Evolutionary conservation across 805 yeast genomes (phyloP).

Genomic region (Ogataea glucozyma): DNA sequence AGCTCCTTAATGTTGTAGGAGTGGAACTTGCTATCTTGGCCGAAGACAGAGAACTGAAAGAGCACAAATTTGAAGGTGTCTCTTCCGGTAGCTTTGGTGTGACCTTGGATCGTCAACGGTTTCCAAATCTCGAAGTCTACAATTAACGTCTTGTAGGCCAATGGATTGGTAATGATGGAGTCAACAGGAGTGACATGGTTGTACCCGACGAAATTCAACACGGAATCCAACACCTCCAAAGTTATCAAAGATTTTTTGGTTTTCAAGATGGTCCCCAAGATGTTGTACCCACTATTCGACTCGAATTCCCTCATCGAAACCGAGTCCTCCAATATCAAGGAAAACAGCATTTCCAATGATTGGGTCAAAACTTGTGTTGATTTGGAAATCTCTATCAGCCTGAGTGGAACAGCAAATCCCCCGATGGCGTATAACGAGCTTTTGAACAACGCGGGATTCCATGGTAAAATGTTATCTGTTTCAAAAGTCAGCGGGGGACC

Average conservation of each 20-base stretch:
- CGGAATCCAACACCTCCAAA: constrained; percentile 47
- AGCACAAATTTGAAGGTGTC: constrained; percentile 55
- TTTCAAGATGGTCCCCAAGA: constrained; percentile 53
- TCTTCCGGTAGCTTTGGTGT: constrained; percentile 24
- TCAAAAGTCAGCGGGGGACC: background rate
- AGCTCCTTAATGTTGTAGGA: constrained; percentile 54
- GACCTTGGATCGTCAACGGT: constrained; percentile 21
- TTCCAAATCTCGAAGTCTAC: constrained; percentile 66
- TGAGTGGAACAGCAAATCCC: constrained; percentile 49
- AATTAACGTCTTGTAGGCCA: constrained; percentile 58
- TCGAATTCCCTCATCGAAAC: constrained; percentile 59
- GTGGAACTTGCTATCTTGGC: constrained; percentile 52
- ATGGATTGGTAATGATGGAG: constrained; percentile 56
- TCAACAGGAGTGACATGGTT: constrained; percentile 49
- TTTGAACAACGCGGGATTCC: constrained; percentile 19
- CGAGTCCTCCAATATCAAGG: constrained; percentile 48
- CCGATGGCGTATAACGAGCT: constrained; percentile 45
- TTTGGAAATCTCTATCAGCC: constrained; percentile 46
- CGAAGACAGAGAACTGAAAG: constrained; percentile 58
- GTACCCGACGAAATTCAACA: constrained; percentile 59
- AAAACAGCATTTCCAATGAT: constrained; percentile 44
- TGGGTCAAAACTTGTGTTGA: constrained; percentile 36
- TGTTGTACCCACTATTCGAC: constrained; percentile 57
- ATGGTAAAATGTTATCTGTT: constrained; percentile 9
- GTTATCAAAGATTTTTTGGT: constrained; percentile 43